Evolutionary conservation across 352 stramenopile species (phyloP).

Genomic region (Phytophthora fragariaefolia): DNA sequence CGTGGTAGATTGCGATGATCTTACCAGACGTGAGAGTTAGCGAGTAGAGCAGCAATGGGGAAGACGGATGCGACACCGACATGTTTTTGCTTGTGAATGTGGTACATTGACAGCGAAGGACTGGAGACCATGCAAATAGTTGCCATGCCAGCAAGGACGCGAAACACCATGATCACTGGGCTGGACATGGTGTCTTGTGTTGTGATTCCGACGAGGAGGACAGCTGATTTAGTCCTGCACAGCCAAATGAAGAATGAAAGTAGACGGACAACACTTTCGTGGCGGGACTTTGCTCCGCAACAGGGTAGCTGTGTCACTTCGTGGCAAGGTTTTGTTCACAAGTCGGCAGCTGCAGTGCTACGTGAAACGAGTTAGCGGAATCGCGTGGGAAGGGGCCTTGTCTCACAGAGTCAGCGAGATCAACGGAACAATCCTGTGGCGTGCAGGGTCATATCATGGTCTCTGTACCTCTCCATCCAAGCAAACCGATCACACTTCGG

Average conservation of each 20-base stretch:
- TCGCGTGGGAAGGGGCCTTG: slow-evolving; percentile 24
- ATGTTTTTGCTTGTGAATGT: slow-evolving; percentile 50
- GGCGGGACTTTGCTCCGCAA: slow-evolving; percentile 5
- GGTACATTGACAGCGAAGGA: slow-evolving; percentile 45
- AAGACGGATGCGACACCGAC: slow-evolving; percentile 48
- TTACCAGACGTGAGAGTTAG: slow-evolving; percentile 53
- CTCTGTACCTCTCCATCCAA: slow-evolving; percentile 30
- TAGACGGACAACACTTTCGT: background rate
- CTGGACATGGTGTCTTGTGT: slow-evolving; percentile 23
- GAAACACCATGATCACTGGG: slow-evolving; percentile 33
- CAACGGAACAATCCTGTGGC: slow-evolving; percentile 33
- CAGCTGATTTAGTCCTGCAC: slow-evolving; percentile 2
- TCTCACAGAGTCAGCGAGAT: slow-evolving; percentile 31
- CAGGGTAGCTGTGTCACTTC: slow-evolving; percentile 14
- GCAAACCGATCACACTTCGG: slow-evolving; percentile 24
- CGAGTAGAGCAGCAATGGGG: slow-evolving; percentile 48
- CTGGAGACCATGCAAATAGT: slow-evolving; percentile 55
- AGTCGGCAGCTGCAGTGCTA: slow-evolving; percentile 18
- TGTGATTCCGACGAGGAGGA: background rate
- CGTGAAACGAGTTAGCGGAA: slow-evolving; percentile 10
- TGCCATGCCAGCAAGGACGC: slow-evolving; percentile 39
- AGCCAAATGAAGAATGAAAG: slow-evolving; percentile 29
- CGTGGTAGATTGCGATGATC: slow-evolving; percentile 32
- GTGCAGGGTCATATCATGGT: slow-evolving; percentile 14
- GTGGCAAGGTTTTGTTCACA: slow-evolving; percentile 22